phyloP scores from a whole-genome alignment of 1,139 yeast species.

The Nakaseomyces delphensis region DNA sequence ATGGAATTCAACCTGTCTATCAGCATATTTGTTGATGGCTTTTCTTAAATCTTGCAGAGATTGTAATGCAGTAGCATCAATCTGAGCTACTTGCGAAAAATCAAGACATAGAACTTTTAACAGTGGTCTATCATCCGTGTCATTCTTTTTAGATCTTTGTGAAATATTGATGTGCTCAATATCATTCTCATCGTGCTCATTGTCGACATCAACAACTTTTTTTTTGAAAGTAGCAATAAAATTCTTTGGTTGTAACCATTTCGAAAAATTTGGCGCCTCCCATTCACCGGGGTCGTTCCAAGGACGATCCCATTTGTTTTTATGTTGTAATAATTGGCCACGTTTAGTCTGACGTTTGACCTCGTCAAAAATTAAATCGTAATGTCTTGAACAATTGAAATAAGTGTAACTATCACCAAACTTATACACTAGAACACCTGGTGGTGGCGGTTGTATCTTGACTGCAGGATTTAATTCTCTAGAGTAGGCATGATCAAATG shows the following conservation, averaged over 20 bases:
- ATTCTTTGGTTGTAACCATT: slow-evolving; percentile 10
- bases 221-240: slow-evolving; percentile 34
- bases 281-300: slow-evolving; percentile 80
- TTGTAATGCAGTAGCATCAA: slow-evolving; percentile 76
- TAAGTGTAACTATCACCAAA: slow-evolving; percentile 75
- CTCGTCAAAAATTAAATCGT: slow-evolving; percentile 61
- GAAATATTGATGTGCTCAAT: slow-evolving; percentile 5
- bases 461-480: slow-evolving; percentile 49
- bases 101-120: slow-evolving; percentile 70
- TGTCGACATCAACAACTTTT: slow-evolving; percentile 17
- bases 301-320: slow-evolving; percentile 61
- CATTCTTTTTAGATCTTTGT: slow-evolving; percentile 7
- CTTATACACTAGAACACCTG: slow-evolving; percentile 80
- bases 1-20: slow-evolving; percentile 80
- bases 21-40: slow-evolving; percentile 65
- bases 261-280: slow-evolving; percentile 23
- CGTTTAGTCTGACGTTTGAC: slow-evolving; percentile 53
- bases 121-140: slow-evolving; percentile 51
- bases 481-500: slow-evolving; percentile 43
- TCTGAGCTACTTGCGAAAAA: slow-evolving; percentile 63
- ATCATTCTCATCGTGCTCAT: slow-evolving; percentile 14
- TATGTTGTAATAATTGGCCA: slow-evolving; percentile 42
- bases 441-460: slow-evolving; percentile 68
- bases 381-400: slow-evolving; percentile 69
- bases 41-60: slow-evolving; percentile 67